Percentiles rank a stretch among this genome's conserved stretches.
Conservation (phyloP, 345 rosid species). For the Tarenaya hassleriana region DNA sequence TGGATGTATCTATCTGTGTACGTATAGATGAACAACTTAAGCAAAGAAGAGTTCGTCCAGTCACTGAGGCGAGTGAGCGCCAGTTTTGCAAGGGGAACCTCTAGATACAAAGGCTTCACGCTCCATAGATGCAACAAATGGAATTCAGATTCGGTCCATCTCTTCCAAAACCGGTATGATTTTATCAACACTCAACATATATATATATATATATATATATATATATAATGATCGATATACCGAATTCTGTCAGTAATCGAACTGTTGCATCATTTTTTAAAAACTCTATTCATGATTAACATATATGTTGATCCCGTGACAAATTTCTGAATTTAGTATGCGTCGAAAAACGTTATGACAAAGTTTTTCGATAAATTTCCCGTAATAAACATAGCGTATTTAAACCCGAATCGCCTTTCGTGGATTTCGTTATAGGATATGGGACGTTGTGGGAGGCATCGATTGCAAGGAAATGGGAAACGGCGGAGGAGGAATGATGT, state of each 20-base stretch:
- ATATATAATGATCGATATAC: too few species aligned
- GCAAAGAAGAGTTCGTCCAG: slow-evolving; percentile 90
- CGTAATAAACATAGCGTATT: too few species aligned
- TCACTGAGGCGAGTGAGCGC: slow-evolving; percentile 92
- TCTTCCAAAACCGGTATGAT: slow-evolving; percentile 27
- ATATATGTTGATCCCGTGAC: too few species aligned
- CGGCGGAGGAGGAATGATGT: slow-evolving; percentile 25
- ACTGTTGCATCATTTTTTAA: too few species aligned
- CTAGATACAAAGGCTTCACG: slow-evolving; percentile 80
- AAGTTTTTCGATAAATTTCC: too few species aligned
- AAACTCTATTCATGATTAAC: too few species aligned
- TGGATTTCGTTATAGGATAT: slow-evolving; percentile 15
- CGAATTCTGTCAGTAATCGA: too few species aligned
- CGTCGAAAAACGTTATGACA: too few species aligned
- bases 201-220: too few species aligned
- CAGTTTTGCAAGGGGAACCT: slow-evolving; percentile 89
- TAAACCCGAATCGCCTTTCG: too few species aligned
- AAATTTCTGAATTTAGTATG: too few species aligned
- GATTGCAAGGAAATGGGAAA: slow-evolving; percentile 26
- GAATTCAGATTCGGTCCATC: slow-evolving; percentile 28
- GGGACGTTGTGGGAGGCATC: slow-evolving; percentile 27
- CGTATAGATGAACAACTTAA: slow-evolving; percentile 62
- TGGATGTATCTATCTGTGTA: background rate
- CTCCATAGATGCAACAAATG: slow-evolving; percentile 53
- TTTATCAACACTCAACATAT: too few species aligned